phyloP scores from a whole-genome alignment of 2,329 filamentous ascomycete species.

The Stagonosporopsis rhizophila region DNA sequence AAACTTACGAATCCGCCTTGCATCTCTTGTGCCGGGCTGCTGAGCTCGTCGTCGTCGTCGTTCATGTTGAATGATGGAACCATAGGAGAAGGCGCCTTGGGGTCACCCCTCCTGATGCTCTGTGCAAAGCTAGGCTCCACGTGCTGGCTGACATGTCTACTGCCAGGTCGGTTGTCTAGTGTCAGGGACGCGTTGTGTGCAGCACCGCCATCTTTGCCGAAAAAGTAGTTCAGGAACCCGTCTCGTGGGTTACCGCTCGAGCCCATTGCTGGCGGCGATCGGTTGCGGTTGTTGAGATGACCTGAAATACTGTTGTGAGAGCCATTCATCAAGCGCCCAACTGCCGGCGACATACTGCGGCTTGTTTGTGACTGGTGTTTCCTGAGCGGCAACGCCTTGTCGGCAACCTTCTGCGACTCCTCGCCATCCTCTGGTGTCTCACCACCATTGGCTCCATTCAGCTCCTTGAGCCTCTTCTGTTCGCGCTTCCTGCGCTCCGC shows the following conservation, averaged over 20 bases:
- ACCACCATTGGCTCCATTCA: conserved; percentile 64
- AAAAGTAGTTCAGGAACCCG: conserved; percentile 98
- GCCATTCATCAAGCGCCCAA: conserved; percentile 71
- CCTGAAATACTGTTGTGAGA: conserved; percentile 62
- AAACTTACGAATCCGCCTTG: conserved; percentile 67
- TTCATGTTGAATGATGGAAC: conserved; percentile 13
- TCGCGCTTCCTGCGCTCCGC: conserved; percentile 90
- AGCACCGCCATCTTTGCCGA: conserved; percentile 84
- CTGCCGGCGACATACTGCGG: conserved; percentile 83
- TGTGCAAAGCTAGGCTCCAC: conserved; percentile 83
- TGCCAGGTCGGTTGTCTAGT: conserved; percentile 49
- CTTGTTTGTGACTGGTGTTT: conserved; percentile 67
- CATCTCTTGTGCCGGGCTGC: conserved; percentile 45
- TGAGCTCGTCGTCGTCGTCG: conserved; percentile 53
- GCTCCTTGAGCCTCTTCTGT: conserved; percentile 80
- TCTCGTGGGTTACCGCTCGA: conserved; percentile 71
- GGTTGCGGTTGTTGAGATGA: conserved; percentile 69
- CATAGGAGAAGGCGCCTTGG: conserved; percentile 56
- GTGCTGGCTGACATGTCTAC: conserved; percentile 78
- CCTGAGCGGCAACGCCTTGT: conserved; percentile 65
- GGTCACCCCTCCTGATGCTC: conserved; percentile 76
- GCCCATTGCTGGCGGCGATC: conserved; percentile 66
- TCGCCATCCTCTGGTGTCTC: conserved; percentile 73
- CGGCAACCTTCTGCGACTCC: conserved; percentile 59
- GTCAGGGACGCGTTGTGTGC: conserved; percentile 51